Evolutionary conservation across 176 grass and related monocot genomes (phyloP).

Genomic region (Phragmites australis): DNA sequence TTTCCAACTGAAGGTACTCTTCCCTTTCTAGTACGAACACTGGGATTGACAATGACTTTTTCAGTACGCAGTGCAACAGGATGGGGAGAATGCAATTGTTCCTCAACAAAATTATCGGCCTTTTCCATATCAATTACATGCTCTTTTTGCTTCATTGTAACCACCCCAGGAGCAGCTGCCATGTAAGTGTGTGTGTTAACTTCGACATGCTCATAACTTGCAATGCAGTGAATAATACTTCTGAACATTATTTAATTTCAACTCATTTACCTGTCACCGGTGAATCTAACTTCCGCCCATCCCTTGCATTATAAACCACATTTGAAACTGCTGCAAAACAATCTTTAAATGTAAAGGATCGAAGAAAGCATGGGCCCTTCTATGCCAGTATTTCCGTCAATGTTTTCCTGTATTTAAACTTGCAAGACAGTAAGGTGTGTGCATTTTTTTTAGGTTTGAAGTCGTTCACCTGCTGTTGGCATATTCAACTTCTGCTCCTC

Average conservation of each 20-base stretch:
- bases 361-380: constrained; percentile 13
- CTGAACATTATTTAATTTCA: constrained; percentile 2
- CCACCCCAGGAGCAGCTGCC: constrained; percentile 38
- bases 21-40: constrained; percentile 51
- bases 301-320: constrained; percentile 31
- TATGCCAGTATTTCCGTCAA: constrained; percentile 17
- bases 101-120: constrained; percentile 49
- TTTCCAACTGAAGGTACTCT: constrained; percentile 49
- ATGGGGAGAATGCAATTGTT: constrained; percentile 40
- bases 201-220: constrained; percentile 14
- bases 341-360: constrained; percentile 30
- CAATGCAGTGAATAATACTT: neutral
- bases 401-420: constrained; percentile 20
- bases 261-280: constrained; percentile 44
- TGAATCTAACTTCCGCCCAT: constrained; percentile 35
- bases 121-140: constrained; percentile 71
- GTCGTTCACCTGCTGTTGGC: constrained; percentile 48
- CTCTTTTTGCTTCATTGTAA: constrained; percentile 52
- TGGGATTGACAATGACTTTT: constrained; percentile 49
- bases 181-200: constrained; percentile 27
- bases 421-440: constrained; percentile 9
- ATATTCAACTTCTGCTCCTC: constrained; percentile 45
- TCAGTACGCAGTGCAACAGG: constrained; percentile 33
- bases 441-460: constrained; percentile 13
- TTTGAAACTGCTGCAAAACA: constrained; percentile 40